Conservation (phyloP, 192 early-diverging fungal genomes). For the Coemansia sp. region DNA sequence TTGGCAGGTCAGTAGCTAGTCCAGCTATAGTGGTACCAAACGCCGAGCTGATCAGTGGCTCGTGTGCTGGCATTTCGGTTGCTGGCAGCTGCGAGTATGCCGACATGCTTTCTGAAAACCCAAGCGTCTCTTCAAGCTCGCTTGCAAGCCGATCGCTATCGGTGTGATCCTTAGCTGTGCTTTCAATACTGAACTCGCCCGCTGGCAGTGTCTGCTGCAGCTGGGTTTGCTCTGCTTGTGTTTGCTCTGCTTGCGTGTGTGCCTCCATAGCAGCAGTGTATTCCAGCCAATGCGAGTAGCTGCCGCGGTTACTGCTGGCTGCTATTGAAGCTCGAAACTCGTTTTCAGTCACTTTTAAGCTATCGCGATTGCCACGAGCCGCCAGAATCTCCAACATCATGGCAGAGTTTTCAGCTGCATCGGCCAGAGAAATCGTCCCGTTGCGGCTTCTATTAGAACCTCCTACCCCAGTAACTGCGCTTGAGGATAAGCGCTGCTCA, state of each 20-base stretch:
- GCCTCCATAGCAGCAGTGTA: conserved; percentile 4
- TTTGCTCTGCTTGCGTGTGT: no score
- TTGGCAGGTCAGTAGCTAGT: background rate
- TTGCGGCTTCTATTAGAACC: conserved; percentile 2
- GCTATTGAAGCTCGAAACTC: background rate
- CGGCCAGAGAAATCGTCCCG: conserved; percentile 33
- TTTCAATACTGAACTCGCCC: background rate
- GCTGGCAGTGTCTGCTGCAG: background rate
- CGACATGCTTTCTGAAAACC: conserved; percentile 15
- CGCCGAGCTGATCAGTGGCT: background rate
- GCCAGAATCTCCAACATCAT: conserved; percentile 12
- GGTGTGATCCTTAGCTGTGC: background rate
- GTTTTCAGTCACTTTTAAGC: conserved; percentile 1
- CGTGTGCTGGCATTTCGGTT: background rate
- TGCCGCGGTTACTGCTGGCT: conserved; percentile 14
- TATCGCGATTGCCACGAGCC: conserved; percentile 2
- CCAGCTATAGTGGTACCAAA: background rate
- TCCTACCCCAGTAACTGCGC: background rate
- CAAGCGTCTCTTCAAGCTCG: conserved; percentile 12
- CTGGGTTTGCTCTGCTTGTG: background rate
- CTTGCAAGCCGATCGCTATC: conserved; percentile 8
- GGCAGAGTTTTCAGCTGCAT: conserved; percentile 16
- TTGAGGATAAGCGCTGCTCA: no score
- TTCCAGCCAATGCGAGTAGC: conserved; percentile 21
- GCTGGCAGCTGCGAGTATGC: conserved; percentile 1